Percentiles rank a stretch among this genome's conserved stretches.
These are phyloP conservation scores for Corchorus capsularis DNA, from an alignment of 345 rosid species.

Conservation along the genomic window DNA sequence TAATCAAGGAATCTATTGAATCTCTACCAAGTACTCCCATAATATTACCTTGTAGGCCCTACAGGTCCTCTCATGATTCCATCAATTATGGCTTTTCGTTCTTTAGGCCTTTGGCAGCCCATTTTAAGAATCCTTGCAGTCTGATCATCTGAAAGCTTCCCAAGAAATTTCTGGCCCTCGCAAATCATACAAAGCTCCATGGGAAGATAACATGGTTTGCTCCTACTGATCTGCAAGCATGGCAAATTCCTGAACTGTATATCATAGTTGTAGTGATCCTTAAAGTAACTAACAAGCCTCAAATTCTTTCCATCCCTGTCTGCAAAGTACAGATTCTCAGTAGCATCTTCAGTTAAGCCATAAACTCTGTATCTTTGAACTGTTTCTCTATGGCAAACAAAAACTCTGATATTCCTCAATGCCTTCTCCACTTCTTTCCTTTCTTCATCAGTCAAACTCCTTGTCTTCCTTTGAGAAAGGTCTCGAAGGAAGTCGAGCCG, in stretches of 20 bases:
- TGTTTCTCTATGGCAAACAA: slow-evolving; percentile 94
- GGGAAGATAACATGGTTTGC: slow-evolving; percentile 93
- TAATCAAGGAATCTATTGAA: neutral
- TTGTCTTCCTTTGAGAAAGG: slow-evolving; percentile 67
- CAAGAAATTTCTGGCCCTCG: slow-evolving; percentile 98
- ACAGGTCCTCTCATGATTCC: slow-evolving; percentile 77
- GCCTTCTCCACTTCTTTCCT: slow-evolving; percentile 86
- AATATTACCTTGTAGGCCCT: slow-evolving; percentile 86
- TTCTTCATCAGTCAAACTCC: slow-evolving; percentile 67
- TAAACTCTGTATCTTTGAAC: slow-evolving; percentile 84
- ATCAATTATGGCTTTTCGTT: slow-evolving; percentile 74
- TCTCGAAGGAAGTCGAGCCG: slow-evolving; percentile 78
- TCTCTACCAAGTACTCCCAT: neutral
- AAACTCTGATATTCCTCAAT: slow-evolving; percentile 73
- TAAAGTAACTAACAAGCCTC: slow-evolving; percentile 78
- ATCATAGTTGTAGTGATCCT: slow-evolving; percentile 79
- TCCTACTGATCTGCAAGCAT: slow-evolving; percentile 87
- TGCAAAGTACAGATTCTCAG: slow-evolving; percentile 75
- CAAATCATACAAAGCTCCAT: slow-evolving; percentile 96
- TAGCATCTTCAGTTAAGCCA: slow-evolving; percentile 74
- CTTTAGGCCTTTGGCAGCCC: slow-evolving; percentile 92
- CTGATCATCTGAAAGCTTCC: slow-evolving; percentile 96
- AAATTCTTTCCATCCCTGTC: slow-evolving; percentile 80
- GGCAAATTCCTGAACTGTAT: slow-evolving; percentile 83
- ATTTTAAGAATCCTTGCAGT: slow-evolving; percentile 85